Evolutionary conservation across 2,329 filamentous ascomycete species (phyloP), one percentile per base, ranked within the genome.

Genomic region (Xylariaceae sp.): DNA sequence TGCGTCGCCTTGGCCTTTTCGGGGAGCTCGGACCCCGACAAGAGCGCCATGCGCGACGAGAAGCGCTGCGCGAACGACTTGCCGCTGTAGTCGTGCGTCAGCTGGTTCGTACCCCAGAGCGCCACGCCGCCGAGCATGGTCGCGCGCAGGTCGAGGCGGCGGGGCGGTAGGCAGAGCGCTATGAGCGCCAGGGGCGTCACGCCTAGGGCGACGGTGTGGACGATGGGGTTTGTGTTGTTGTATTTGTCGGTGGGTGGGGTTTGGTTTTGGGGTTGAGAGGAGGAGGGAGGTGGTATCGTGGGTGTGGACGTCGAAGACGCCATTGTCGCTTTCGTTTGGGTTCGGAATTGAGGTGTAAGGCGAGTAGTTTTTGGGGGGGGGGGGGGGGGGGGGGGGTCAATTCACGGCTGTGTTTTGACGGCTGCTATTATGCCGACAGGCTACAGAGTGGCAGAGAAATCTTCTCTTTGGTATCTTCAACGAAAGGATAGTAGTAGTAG

Each of bases 21-120:
- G 37, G 83, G 84, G 14, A 89, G 82, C 50, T 81, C 78, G 43
- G 76, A 79, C 58, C 78, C 77, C 37, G 84, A 71, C 39, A 86
- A 73, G 14, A 75, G 75, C 23, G 66, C 66, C 62, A 78, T 65
- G 51, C 81, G 79, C 60, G 66, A 72, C 55, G 70, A 71, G 60
- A 83, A 76, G 7, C 82, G 82, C 61, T 73, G 66, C 65, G 77
- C 74, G 57, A 85, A 77, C 24, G 82, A 83, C 46, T 75, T 75
- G 47, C 83, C 83, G 12, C 78, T 85, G 73, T 81, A 85, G 71
- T 84, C 82, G 71, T 80, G 78, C 45, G 76, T 76, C 36, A 87
- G 79, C 71, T 82, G 81, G 70, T 82, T 82, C 55, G 81, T 79
- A 53, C 79, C 79, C 63, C 82, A 77, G 26, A 83, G 79, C 63